Conservation (phyloP, 768 basidiomycete genomes). For the Pleurotus eryngii region DNA sequence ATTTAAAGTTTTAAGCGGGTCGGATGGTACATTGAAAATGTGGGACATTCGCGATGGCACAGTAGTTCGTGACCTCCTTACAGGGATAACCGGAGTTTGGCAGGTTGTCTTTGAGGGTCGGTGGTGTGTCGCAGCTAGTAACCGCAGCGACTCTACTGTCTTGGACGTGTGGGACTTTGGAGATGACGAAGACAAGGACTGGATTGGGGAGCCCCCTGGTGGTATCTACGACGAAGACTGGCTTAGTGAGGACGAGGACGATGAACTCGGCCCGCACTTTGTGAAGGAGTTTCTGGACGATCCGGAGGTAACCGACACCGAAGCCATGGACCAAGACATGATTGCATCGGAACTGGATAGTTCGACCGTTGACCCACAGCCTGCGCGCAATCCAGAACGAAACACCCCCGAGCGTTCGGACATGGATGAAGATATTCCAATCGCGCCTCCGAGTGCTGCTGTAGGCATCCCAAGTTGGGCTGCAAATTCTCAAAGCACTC, state of each 20-base stretch:
- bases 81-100: conserved; percentile 94
- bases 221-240: conserved; percentile 73
- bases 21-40: conserved; percentile 96
- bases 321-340: conserved; percentile 75
- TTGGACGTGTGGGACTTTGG: conserved; percentile 93
- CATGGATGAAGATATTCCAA: conserved; percentile 15
- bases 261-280: conserved; percentile 24
- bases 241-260: conserved; percentile 52
- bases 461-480: background rate
- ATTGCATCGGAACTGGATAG: conserved; percentile 37
- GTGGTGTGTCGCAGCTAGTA: conserved; percentile 93
- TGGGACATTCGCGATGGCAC: conserved; percentile 92
- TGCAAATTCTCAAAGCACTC: background rate
- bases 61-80: conserved; percentile 83
- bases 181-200: conserved; percentile 68
- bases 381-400: conserved; percentile 14
- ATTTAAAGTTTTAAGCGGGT: conserved; percentile 93
- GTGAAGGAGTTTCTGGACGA: conserved; percentile 16
- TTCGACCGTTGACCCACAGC: conserved; percentile 21
- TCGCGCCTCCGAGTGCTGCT: background rate
- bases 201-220: conserved; percentile 75
- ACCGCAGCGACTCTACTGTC: conserved; percentile 71
- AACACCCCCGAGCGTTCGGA: conserved; percentile 13
- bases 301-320: conserved; percentile 55
- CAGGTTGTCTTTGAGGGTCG: conserved; percentile 94